Base-by-base conservation (phyloP, 768 basidiomycete species). In the Boletus pseudo-olivaceus region DNA sequence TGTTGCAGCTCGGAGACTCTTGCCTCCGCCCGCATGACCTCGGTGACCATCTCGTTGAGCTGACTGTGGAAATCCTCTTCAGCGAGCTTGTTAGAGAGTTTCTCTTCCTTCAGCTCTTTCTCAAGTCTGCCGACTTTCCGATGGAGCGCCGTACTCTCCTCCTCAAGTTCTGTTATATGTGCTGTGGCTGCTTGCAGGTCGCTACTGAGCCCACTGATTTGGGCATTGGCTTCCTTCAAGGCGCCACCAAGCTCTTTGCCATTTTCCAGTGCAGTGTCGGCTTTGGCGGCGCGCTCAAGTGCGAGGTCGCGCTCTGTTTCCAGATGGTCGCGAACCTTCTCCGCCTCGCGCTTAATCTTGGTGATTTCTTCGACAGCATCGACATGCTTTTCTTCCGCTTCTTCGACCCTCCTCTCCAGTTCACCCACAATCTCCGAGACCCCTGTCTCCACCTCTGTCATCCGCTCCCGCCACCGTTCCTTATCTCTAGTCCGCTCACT, bases 171-270 rank as follows among this genome's bases (percentile, higher is more conserved):
- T 62, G 77, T 74, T 55, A 85, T 80, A 47, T 83, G 82, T 1
- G 72, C 65, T 54, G 80, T 83, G 19, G 85, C 44, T 19, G 9
- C 44, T 40, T 80, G 77, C 39, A 91, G 68, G 48, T 89, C 84
- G 14, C 75, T 74, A 63, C 80, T 79, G 41, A 85, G 71, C 47
- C 78, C 72, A 30, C 72, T 78, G 35, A 87, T 72, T 19, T 79
- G 78, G 51, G 83, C 77, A 55, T 89, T 87, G 19, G 85, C 86
- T 38, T 83, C 82, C 54, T 77, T 79, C 52, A 90, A 63, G 48
- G 85, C 85, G 0, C 80, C 80, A 2, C 87, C 89, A 1, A 90
- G 75, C 43, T 90, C 90, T 57, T 79, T 78, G 35, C 80, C 85
- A 49, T 73, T 80, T 65, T 83, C 85, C 47, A 90, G 71, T 12